Base-by-base conservation (phyloP, 441 rosid species). In the Adansonia madagascariensis region DNA sequence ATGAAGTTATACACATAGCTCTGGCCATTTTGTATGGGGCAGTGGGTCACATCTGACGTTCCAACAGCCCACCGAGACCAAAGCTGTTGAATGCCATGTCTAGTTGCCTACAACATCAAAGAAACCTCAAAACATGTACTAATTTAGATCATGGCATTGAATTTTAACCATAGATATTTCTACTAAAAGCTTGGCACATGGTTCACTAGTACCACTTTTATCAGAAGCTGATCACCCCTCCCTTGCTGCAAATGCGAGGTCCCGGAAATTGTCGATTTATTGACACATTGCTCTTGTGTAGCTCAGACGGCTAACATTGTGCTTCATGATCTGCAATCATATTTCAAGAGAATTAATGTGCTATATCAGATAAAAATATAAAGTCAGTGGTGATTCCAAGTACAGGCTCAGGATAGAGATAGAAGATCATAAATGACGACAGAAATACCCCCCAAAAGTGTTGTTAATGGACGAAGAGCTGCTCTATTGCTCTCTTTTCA, bases 41-140 rank as follows among this genome's bases (percentile, higher is more conserved):
- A 31, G 39, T 31, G 39, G 39, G 39, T 31, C 39, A 31, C 39
- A 31, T 31, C 39, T 31, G 39, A 31, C 39, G 4, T 31, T 31
- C 39, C 39, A 31, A 31, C 89, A 1, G 91, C 91, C 91, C 91
- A 88, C 35, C 88, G 88, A 24, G 79, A 66, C 59, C 79, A 73
- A 10, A 86, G 60, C 65, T 88, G 90, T 61, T 88, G 71, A 60
- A 88, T 85, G 56, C 91, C 91, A 41, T 88, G 90, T 89, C 91
- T 86, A 71, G 56, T 14, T 50, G 44, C 44, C 44, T 41, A 41
- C 44, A 41, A 41, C 17, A 50, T 41, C 44, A 10, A 47, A 47
- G 0, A 15, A 12, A 46, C 9, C 2, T 8, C 4, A 50, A 1
- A 50, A 15, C 17, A 50, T 50, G 14, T 15, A 8, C 7, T 41